phyloP scores from a whole-genome alignment of 345 rosid genomes.

The Aegle marmelos region DNA sequence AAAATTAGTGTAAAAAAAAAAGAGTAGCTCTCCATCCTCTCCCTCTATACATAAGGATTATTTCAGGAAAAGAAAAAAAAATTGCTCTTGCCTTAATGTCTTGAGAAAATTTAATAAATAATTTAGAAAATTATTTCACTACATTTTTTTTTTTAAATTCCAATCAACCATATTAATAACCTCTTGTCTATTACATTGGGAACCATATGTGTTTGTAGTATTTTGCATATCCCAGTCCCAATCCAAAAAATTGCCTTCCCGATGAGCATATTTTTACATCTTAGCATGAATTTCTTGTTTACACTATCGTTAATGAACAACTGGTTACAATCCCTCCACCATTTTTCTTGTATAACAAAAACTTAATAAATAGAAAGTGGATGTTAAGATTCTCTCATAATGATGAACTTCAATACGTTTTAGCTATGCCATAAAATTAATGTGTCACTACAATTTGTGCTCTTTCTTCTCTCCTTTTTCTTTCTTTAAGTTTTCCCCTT shows the following conservation, averaged over 20 bases:
- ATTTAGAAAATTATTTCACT: too few relatives aligned
- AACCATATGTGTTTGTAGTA: neutral
- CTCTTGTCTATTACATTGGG: neutral
- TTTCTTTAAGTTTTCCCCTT: neutral
- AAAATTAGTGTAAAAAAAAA: too few relatives aligned
- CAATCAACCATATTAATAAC: neutral
- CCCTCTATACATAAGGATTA: too few relatives aligned
- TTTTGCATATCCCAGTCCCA: neutral
- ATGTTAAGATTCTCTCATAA: too few relatives aligned
- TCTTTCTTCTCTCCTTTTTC: neutral
- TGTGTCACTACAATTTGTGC: neutral
- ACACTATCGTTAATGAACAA: neutral
- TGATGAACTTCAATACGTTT: too few relatives aligned
- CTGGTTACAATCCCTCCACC: neutral
- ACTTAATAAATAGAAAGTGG: neutral
- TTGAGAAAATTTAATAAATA: too few relatives aligned
- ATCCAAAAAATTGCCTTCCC: neutral
- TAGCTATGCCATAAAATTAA: neutral
- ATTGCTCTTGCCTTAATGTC: too few relatives aligned
- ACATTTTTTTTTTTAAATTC: neutral
- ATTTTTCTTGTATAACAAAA: neutral
- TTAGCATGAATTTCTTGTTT: neutral
- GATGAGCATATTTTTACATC: neutral
- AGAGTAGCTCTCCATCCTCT: too few relatives aligned
- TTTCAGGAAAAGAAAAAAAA: too few relatives aligned